These are phyloP conservation scores for Erythrobasidium hasegawianum DNA, from an alignment of 1,284 basidiomycete genomes.

Conservation along the genomic window DNA sequence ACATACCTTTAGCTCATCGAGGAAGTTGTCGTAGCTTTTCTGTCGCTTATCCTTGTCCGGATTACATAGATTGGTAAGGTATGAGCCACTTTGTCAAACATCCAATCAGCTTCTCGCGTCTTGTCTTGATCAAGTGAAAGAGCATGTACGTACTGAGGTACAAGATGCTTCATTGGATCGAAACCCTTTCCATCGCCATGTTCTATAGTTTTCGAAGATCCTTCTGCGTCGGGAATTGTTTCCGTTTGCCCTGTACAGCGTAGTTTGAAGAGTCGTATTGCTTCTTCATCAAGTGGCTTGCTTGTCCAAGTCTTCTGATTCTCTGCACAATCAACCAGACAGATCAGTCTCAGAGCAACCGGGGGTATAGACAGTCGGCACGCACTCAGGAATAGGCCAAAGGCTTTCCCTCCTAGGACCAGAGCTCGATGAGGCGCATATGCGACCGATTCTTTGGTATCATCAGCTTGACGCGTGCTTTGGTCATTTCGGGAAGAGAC, in stretches of 20 bases:
- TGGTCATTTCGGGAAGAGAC: conserved; percentile 38
- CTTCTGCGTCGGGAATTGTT: conserved; percentile 13
- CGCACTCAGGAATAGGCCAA: conserved; percentile 77
- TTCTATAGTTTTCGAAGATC: background rate
- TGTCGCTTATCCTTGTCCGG: conserved; percentile 72
- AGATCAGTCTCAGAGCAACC: background rate
- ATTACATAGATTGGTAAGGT: conserved; percentile 79
- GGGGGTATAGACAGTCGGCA: background rate
- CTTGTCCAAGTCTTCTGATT: conserved; percentile 32
- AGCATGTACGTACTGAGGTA: conserved; percentile 10
- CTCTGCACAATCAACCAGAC: conserved; percentile 12
- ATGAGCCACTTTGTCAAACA: conserved; percentile 65
- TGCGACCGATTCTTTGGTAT: conserved; percentile 67
- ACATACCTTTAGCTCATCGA: conserved; percentile 65
- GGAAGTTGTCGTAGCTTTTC: conserved; percentile 73
- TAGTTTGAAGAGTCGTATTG: conserved; percentile 25
- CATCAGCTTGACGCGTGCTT: background rate
- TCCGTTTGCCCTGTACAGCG: conserved; percentile 26
- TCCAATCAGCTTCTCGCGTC: too few relatives aligned
- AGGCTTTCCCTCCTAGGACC: conserved; percentile 65
- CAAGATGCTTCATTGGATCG: conserved; percentile 16
- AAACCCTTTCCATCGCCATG: conserved; percentile 30
- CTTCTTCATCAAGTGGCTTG: conserved; percentile 23
- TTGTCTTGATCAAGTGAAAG: too few relatives aligned
- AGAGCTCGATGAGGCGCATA: conserved; percentile 65